Conservation (phyloP, 345 rosid genomes). For the Dipteronia dyeriana region DNA sequence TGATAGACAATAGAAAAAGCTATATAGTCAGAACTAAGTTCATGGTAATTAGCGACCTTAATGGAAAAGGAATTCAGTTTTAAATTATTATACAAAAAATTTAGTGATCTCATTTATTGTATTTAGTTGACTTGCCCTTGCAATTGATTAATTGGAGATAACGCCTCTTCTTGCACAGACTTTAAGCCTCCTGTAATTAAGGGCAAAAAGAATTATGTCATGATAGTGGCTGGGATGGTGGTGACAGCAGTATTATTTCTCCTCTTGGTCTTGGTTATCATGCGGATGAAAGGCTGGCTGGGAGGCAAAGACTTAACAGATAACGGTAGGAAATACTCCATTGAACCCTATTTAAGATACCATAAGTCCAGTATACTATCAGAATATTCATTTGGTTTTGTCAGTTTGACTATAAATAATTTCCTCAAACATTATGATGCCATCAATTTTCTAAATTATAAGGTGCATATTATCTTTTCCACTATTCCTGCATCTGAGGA, state of each 20-base stretch:
- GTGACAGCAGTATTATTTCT: slow-evolving; percentile 40
- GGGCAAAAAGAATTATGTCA: slow-evolving; percentile 27
- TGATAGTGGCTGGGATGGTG: slow-evolving; percentile 32
- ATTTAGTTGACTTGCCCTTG: background rate
- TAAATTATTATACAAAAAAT: background rate
- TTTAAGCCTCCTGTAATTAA: slow-evolving; percentile 50
- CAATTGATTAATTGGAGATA: slow-evolving; percentile 10
- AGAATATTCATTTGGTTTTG: background rate
- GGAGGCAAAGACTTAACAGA: slow-evolving; percentile 51
- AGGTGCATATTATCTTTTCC: background rate
- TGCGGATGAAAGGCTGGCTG: slow-evolving; percentile 54
- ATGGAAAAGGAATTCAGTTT: background rate
- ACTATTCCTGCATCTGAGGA: background rate
- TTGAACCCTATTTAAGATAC: background rate
- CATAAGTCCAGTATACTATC: background rate
- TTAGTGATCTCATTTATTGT: background rate
- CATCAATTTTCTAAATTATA: background rate
- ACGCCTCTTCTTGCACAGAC: slow-evolving; percentile 42
- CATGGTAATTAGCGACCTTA: background rate
- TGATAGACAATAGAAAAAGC: background rate
- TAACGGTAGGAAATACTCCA: slow-evolving; percentile 48
- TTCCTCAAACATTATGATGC: background rate
- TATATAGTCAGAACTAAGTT: background rate
- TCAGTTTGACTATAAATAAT: background rate
- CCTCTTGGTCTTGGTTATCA: slow-evolving; percentile 35